Evolutionary conservation across 192 early-diverging fungal genomes (phyloP).

Genomic region (Oehlia diaphana): DNA sequence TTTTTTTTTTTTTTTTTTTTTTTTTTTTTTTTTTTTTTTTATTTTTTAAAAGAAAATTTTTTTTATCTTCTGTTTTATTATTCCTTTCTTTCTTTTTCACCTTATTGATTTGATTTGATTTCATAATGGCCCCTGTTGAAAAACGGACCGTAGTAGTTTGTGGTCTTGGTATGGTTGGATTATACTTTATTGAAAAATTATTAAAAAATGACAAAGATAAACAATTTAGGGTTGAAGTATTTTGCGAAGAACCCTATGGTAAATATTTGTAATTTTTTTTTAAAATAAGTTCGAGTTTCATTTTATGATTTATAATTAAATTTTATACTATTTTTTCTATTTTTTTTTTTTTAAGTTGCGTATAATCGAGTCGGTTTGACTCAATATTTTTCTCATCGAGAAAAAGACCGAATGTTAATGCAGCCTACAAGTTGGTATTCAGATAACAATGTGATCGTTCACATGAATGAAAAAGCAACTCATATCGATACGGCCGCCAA

Average conservation of each 20-base stretch:
- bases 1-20: neutral
- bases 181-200: constrained; percentile 65
- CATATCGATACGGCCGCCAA: constrained; percentile 45
- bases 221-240: constrained; percentile 49
- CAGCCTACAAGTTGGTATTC: constrained; percentile 52
- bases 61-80: too few relatives aligned
- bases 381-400: constrained; percentile 60
- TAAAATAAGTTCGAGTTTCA: neutral
- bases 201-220: constrained; percentile 51
- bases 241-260: constrained; percentile 57
- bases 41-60: too few relatives aligned
- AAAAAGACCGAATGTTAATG: constrained; percentile 44
- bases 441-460: constrained; percentile 45
- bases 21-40: neutral
- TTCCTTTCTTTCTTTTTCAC: too few relatives aligned
- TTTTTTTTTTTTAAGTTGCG: constrained; percentile 37
- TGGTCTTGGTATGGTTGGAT: constrained; percentile 71
- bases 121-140: neutral
- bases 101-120: neutral
- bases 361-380: constrained; percentile 71
- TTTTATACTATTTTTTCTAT: neutral
- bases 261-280: constrained; percentile 6
- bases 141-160: constrained; percentile 49
- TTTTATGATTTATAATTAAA: constrained; percentile 1
- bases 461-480: constrained; percentile 41